Percentiles rank a stretch among this genome's conserved stretches.
Evolutionary conservation across 225 moss, liverwort and hornwort species (phyloP).

Genomic region (Neckera pumila): DNA sequence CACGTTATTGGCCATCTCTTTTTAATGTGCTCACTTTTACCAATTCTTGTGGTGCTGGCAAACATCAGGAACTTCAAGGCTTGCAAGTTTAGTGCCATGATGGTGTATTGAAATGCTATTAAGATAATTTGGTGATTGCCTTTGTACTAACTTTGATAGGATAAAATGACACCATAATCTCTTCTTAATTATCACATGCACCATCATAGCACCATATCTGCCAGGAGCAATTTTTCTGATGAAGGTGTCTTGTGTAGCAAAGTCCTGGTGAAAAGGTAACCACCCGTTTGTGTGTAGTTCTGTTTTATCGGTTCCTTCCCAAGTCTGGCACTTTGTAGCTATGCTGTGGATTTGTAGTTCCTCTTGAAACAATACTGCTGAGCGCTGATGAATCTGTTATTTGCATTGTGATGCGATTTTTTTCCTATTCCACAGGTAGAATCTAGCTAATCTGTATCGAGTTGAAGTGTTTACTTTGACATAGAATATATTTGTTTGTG

Average conservation of each 20-base stretch:
- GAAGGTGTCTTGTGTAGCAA: neutral
- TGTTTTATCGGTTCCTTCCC: neutral
- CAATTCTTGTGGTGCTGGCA: neutral
- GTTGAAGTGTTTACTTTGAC: neutral
- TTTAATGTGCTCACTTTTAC: neutral
- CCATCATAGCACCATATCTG: too few relatives aligned
- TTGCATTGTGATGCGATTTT: neutral
- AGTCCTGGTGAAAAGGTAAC: neutral
- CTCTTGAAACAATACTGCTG: neutral
- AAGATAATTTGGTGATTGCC: too few relatives aligned
- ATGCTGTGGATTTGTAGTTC: neutral
- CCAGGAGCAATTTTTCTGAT: too few relatives aligned
- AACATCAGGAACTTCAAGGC: too few relatives aligned
- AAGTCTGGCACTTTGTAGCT: neutral
- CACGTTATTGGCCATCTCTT: neutral
- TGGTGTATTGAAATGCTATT: too few relatives aligned
- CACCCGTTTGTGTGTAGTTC: neutral
- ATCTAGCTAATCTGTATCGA: neutral
- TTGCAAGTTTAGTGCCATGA: too few relatives aligned
- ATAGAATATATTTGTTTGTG: neutral
- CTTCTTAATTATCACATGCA: too few relatives aligned
- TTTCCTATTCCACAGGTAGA: neutral
- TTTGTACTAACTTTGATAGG: too few relatives aligned
- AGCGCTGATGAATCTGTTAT: neutral
- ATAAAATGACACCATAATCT: too few relatives aligned